These are phyloP conservation scores for Pyrenophora seminiperda DNA, from an alignment of 2,329 filamentous ascomycete genomes.

Conservation along the genomic window DNA sequence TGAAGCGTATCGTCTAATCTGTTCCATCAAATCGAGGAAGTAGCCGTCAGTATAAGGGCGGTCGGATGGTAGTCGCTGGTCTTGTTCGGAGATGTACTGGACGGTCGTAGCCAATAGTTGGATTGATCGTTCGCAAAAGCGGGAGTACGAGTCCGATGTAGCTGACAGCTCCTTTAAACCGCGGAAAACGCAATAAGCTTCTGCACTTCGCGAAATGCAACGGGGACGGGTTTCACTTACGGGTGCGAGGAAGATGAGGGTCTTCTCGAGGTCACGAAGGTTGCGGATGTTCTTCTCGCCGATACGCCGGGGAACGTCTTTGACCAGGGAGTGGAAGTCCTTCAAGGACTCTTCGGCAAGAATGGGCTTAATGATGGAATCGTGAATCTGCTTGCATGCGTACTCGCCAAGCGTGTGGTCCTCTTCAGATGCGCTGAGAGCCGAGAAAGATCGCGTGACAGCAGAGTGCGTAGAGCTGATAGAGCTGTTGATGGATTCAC, in stretches of 20 bases:
- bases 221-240: constrained; percentile 71
- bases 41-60: constrained; percentile 94
- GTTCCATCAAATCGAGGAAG: constrained; percentile 93
- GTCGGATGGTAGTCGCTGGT: constrained; percentile 83
- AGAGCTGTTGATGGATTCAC: constrained; percentile 47
- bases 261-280: constrained; percentile 93
- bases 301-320: constrained; percentile 79
- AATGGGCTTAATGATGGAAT: constrained; percentile 76
- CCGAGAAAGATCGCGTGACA: constrained; percentile 53
- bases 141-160: constrained; percentile 76
- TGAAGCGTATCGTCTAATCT: constrained; percentile 87
- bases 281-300: constrained; percentile 84
- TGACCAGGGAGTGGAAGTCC: constrained; percentile 79
- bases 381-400: constrained; percentile 77
- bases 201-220: constrained; percentile 62
- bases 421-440: constrained; percentile 43
- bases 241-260: constrained; percentile 84
- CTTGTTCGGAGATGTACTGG: constrained; percentile 81
- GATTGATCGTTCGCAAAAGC: constrained; percentile 89
- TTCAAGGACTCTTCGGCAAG: constrained; percentile 74
- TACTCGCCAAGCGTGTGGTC: constrained; percentile 68
- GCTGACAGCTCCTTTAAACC: constrained; percentile 72
- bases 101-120: constrained; percentile 89
- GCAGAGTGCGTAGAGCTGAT: constrained; percentile 45
- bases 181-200: constrained; percentile 66